Percentiles rank a stretch among this genome's conserved stretches.
These are phyloP conservation scores for Colletotrichum caudatum DNA, from an alignment of 2,329 filamentous ascomycete species.

Conservation along the genomic window DNA sequence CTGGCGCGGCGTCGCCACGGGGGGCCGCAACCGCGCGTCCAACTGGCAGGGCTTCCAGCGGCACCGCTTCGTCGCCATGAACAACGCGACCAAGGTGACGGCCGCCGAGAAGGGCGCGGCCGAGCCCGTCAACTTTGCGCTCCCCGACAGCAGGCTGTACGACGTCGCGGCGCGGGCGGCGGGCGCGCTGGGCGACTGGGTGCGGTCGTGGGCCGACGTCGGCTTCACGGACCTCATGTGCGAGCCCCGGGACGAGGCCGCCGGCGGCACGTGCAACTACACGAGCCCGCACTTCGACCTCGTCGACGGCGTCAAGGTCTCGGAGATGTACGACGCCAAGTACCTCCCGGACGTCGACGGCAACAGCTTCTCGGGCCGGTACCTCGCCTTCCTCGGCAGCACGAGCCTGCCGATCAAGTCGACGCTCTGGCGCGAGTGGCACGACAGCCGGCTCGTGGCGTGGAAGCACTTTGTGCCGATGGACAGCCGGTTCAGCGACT, in stretches of 20 bases:
- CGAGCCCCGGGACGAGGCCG: conserved; percentile 48
- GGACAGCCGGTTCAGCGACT: conserved; percentile 78
- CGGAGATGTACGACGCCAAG: conserved; percentile 71
- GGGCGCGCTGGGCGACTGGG: conserved; percentile 62
- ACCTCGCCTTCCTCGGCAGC: conserved; percentile 75
- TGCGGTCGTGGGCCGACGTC: conserved; percentile 62
- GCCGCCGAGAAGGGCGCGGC: conserved; percentile 59
- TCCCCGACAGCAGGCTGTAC: conserved; percentile 62
- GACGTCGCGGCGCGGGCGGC: conserved; percentile 59
- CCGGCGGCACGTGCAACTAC: conserved; percentile 60
- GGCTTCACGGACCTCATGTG: conserved; percentile 69
- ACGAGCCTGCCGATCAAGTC: conserved; percentile 81
- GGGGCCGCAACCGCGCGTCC: conserved; percentile 67
- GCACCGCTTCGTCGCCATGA: conserved; percentile 80
- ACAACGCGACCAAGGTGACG: conserved; percentile 71
- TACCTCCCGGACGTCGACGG: conserved; percentile 84
- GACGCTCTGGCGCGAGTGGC: conserved; percentile 84
- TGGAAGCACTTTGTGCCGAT: conserved; percentile 88
- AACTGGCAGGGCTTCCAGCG: conserved; percentile 82
- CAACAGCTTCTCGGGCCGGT: conserved; percentile 77
- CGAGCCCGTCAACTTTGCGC: conserved; percentile 64
- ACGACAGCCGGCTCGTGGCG: conserved; percentile 77
- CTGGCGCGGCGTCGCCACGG: conserved; percentile 77
- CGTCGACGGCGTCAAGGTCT: conserved; percentile 56
- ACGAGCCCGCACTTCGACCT: conserved; percentile 60